Conservation (phyloP, 2,329 filamentous ascomycete species). For the Cadophora sp. region DNA sequence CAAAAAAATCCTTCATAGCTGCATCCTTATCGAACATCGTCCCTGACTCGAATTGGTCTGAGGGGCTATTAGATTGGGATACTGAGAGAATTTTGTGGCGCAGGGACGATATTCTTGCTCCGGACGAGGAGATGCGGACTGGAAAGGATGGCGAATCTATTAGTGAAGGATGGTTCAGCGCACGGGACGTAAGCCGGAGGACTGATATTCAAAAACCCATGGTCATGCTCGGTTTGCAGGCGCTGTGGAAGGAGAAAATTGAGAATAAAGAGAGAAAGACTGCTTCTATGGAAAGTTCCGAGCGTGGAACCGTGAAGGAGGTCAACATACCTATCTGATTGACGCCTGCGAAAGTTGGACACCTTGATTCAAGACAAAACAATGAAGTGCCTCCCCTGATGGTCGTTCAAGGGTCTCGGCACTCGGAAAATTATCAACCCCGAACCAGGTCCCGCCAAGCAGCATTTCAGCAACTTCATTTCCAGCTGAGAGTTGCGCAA, state of each 20-base stretch:
- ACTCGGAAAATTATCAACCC: background rate
- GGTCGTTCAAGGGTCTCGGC: background rate
- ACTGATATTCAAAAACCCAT: slow-evolving; percentile 12
- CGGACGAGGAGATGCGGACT: slow-evolving; percentile 8
- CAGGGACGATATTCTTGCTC: slow-evolving; percentile 19
- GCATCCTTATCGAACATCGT: slow-evolving; percentile 33
- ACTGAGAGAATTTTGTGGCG: slow-evolving; percentile 31
- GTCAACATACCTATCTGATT: background rate
- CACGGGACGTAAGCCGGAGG: slow-evolving; percentile 18
- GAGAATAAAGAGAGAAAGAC: background rate
- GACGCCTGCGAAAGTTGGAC: background rate
- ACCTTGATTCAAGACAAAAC: background rate
- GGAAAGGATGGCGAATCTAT: slow-evolving; percentile 2
- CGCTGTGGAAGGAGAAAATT: slow-evolving; percentile 23
- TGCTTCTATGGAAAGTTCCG: background rate
- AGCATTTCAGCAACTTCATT: too few species aligned
- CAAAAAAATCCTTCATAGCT: slow-evolving; percentile 34
- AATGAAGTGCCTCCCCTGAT: background rate
- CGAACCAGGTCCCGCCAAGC: too few species aligned
- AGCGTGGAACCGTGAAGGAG: background rate
- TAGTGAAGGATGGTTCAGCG: background rate
- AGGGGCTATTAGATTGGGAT: slow-evolving; percentile 44
- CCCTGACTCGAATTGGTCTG: slow-evolving; percentile 30
- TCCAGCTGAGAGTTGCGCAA: too few species aligned
- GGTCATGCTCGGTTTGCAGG: slow-evolving; percentile 30